Conservation (phyloP, 768 basidiomycete species). For the Macrolepiota albuminosa region DNA sequence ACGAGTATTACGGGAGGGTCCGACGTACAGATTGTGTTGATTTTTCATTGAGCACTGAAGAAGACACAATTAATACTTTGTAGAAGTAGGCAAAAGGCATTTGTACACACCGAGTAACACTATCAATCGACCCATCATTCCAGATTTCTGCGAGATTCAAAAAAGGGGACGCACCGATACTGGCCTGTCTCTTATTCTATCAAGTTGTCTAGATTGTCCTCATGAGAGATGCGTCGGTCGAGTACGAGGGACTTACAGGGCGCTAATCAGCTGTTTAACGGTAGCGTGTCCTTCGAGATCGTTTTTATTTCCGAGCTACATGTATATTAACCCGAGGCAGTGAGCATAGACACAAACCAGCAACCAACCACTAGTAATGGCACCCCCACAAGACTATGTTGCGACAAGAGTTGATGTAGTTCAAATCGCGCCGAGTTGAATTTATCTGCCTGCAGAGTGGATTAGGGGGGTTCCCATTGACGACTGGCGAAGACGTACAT, state of each 20-base stretch:
- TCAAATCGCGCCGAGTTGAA: constrained; percentile 83
- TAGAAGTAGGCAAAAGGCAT: not conserved
- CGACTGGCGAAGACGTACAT: constrained; percentile 45
- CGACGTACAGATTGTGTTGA: constrained; percentile 81
- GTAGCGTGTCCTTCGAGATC: constrained; percentile 72
- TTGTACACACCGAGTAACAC: constrained; percentile 71
- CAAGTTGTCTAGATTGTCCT: constrained; percentile 50
- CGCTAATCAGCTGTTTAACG: constrained; percentile 80
- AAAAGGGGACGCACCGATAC: constrained; percentile 65
- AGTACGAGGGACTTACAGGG: constrained; percentile 46
- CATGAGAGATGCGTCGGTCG: not conserved
- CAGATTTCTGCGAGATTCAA: not conserved
- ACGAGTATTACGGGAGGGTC: not conserved
- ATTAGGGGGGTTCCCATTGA: not conserved
- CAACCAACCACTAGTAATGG: constrained; percentile 76
- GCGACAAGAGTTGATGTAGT: constrained; percentile 71
- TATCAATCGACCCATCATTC: constrained; percentile 20
- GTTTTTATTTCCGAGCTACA: constrained; percentile 89
- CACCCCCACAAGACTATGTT: constrained; percentile 62
- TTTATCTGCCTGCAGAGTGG: constrained; percentile 55
- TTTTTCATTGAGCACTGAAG: constrained; percentile 92
- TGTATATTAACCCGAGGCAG: not conserved
- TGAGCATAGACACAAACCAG: not conserved
- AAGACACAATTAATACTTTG: constrained; percentile 3
- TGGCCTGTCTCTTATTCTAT: constrained; percentile 73